A percentile compares a stretch with the other conserved stretches of the same genome.
These are phyloP conservation scores for Amanita fuliginea DNA, from an alignment of 768 basidiomycete genomes.

Conservation along the genomic window DNA sequence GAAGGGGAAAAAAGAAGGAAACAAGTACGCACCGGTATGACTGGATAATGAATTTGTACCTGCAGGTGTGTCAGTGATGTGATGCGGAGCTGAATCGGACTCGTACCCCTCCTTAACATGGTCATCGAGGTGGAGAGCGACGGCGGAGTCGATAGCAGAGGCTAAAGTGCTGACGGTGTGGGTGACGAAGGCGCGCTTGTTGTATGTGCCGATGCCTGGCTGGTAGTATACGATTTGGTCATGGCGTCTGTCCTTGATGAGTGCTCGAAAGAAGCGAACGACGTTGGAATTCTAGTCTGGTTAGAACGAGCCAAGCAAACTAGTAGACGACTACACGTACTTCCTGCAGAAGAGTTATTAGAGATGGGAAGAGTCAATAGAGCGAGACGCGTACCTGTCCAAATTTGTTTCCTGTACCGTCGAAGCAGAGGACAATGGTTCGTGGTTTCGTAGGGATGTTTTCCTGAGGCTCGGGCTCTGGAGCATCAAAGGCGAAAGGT, in stretches of 20 bases:
- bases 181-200: background rate
- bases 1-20: background rate
- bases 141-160: background rate
- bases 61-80: background rate
- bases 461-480: background rate
- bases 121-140: background rate
- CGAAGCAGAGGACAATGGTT: background rate
- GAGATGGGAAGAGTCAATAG: background rate
- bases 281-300: conserved; percentile 1
- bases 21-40: background rate
- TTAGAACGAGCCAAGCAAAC: background rate
- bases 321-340: background rate
- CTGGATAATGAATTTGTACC: conserved; percentile 5
- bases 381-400: background rate
- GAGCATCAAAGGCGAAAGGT: background rate
- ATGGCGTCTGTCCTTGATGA: background rate
- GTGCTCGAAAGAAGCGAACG: conserved; percentile 4
- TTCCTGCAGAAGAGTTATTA: background rate
- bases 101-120: conserved; percentile 6
- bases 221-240: background rate
- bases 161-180: background rate
- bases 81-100: background rate
- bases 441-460: background rate
- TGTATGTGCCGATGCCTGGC: conserved; percentile 4
- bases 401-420: conserved; percentile 4